phyloP scores from a whole-genome alignment of 208 protist species.

The Acanthamoeba royreba region DNA sequence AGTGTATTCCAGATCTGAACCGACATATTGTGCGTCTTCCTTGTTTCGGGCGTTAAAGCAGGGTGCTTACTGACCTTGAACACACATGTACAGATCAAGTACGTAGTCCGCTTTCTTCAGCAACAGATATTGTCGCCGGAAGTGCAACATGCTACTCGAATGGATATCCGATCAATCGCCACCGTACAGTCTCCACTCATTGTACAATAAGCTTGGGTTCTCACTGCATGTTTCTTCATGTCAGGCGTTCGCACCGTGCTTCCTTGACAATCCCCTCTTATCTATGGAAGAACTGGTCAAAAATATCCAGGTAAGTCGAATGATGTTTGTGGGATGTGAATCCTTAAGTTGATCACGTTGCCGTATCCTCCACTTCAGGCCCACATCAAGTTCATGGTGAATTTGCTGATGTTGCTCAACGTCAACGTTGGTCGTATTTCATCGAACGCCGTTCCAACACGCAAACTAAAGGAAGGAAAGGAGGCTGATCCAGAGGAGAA shows the following conservation, averaged over 20 bases:
- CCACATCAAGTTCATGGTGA: constrained; percentile 31
- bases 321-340: not conserved
- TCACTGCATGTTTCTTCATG: not conserved
- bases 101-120: not conserved
- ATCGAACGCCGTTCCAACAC: not conserved
- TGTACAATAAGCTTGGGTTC: not conserved
- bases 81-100: not conserved
- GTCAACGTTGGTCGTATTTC: not conserved
- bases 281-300: not conserved
- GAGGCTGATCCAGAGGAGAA: not conserved
- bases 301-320: not conserved
- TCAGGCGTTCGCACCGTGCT: not conserved
- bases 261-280: not conserved
- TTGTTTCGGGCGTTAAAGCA: not conserved
- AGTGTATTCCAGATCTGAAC: not conserved
- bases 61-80: not conserved
- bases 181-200: not conserved
- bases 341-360: too few species aligned
- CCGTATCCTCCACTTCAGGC: too few species aligned
- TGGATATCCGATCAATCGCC: constrained; percentile 20
- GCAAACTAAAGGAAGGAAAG: not conserved
- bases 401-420: constrained; percentile 24
- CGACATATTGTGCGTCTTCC: not conserved
- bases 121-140: not conserved
- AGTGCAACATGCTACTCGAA: not conserved